phyloP scores from a whole-genome alignment of 2,329 filamentous ascomycete genomes.

The Fusarium pininemorale region DNA sequence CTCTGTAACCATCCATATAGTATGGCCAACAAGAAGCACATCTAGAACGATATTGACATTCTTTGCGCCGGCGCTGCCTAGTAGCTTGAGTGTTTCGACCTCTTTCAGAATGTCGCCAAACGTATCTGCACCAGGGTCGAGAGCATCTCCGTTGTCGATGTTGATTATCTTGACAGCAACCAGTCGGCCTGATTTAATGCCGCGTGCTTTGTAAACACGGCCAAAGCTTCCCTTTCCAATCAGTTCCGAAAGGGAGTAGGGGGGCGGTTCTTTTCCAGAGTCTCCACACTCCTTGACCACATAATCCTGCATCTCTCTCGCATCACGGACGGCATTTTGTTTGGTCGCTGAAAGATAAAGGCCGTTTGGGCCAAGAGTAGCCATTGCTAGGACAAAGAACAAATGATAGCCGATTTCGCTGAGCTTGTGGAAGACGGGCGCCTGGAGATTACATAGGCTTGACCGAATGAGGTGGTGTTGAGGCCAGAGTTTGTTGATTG shows the following conservation, averaged over 20 bases:
- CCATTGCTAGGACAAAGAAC: too few species aligned
- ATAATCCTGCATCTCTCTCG: too few species aligned
- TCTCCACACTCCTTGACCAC: too few species aligned
- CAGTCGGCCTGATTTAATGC: constrained; percentile 57
- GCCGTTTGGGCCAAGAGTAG: too few species aligned
- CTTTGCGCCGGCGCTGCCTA: constrained; percentile 78
- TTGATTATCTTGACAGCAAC: constrained; percentile 86
- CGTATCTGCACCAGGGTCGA: constrained; percentile 69
- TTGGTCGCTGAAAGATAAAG: too few species aligned
- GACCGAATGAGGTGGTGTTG: too few species aligned
- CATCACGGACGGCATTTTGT: too few species aligned
- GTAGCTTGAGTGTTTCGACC: constrained; percentile 73
- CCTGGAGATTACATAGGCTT: too few species aligned
- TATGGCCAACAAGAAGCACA: constrained; percentile 77
- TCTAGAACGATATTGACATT: constrained; percentile 87
- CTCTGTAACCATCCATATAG: constrained; percentile 89
- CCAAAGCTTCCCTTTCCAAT: constrained; percentile 81
- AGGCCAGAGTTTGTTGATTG: too few species aligned
- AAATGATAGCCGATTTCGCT: too few species aligned
- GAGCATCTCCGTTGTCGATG: constrained; percentile 74
- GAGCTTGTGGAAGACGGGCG: too few species aligned
- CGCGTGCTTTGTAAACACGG: constrained; percentile 74
- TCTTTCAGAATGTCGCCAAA: constrained; percentile 76
- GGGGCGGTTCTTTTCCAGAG: too few species aligned
- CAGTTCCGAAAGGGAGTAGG: constrained; percentile 56